Percentiles rank a stretch among this genome's conserved stretches.
Evolutionary conservation across 2,329 filamentous ascomycete species (phyloP).

Genomic region (Ophiosphaerella herpotricha): DNA sequence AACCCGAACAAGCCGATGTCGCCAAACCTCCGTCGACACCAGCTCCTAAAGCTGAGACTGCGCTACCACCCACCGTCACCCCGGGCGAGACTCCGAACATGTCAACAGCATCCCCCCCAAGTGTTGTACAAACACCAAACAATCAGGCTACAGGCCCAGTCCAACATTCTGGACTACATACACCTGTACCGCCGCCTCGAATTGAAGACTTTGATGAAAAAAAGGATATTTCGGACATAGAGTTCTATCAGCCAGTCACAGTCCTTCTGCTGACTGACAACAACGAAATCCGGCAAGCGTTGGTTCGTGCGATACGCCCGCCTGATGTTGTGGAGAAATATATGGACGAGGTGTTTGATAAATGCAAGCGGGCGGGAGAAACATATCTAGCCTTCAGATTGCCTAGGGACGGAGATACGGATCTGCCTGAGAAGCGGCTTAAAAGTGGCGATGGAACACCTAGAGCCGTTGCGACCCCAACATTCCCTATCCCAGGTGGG

Average conservation of each 20-base stretch:
- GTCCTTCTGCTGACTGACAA: slow-evolving; percentile 60
- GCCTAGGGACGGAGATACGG: slow-evolving; percentile 48
- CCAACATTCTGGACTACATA: slow-evolving; percentile 14
- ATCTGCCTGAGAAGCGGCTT: slow-evolving; percentile 20
- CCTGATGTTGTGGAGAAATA: slow-evolving; percentile 44
- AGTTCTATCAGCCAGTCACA: slow-evolving; percentile 72
- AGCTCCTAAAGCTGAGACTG: slow-evolving; percentile 17
- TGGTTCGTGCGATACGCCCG: slow-evolving; percentile 60
- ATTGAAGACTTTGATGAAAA: slow-evolving; percentile 48
- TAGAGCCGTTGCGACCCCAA: slow-evolving; percentile 17
- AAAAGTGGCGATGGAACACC: slow-evolving; percentile 30
- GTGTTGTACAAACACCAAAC: slow-evolving; percentile 9
- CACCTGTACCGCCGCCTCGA: slow-evolving; percentile 29
- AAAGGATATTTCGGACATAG: slow-evolving; percentile 51
- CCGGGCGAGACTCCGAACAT: slow-evolving; percentile 9
- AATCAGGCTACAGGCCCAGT: slow-evolving; percentile 14
- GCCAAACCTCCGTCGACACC: slow-evolving; percentile 35
- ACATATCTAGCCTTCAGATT: slow-evolving; percentile 61
- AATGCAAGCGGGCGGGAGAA: slow-evolving; percentile 59
- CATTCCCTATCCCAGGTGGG: slow-evolving; percentile 18
- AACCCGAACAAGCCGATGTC: slow-evolving; percentile 46
- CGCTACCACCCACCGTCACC: slow-evolving; percentile 1
- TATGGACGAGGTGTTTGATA: slow-evolving; percentile 56
- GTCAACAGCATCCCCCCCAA: slow-evolving; percentile 7
- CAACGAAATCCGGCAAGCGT: slow-evolving; percentile 58